Evolutionary conservation across 2,329 filamentous ascomycete species (phyloP).

Genomic region (Sclerotinia sclerotiorum): DNA sequence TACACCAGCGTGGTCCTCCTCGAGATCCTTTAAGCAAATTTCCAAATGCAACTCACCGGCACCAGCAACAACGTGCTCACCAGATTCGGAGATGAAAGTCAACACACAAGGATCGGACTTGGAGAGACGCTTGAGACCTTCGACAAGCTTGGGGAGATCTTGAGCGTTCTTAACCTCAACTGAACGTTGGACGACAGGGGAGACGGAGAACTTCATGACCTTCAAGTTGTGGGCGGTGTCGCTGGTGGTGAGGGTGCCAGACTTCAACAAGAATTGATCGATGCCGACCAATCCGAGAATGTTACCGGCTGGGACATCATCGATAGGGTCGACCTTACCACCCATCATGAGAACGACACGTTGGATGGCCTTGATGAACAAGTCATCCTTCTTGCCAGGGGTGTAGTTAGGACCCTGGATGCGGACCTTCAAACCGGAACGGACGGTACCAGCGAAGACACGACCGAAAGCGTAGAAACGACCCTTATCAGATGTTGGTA

Average conservation of each 20-base stretch:
- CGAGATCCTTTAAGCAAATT: conserved; percentile 99
- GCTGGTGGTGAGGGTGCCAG: conserved; percentile 95
- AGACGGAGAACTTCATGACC: conserved; percentile 99
- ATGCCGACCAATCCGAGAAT: conserved; percentile 99
- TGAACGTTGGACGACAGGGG: conserved; percentile 95
- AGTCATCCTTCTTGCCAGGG: conserved; percentile 97
- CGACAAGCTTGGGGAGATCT: conserved; percentile 98
- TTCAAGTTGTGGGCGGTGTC: conserved; percentile 99
- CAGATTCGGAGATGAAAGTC: conserved; percentile 83
- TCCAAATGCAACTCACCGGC: conserved; percentile 99
- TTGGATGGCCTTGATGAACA: conserved; percentile 99
- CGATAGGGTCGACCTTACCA: conserved; percentile 97
- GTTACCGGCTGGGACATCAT: conserved; percentile 99
- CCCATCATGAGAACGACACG: conserved; percentile 99
- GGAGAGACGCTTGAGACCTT: conserved; percentile 99
- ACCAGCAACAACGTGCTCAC: conserved; percentile 98
- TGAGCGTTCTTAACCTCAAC: conserved; percentile 99
- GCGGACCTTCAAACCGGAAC: conserved; percentile 97
- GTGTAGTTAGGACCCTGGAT: conserved; percentile 99
- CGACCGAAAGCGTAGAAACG: conserved; percentile 99
- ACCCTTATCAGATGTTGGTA: conserved; percentile 98
- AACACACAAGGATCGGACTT: conserved; percentile 99
- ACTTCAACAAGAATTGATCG: conserved; percentile 99
- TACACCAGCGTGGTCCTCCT: conserved; percentile 98
- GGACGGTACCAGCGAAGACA: conserved; percentile 99